These are phyloP conservation scores for Rugonectria rugulosa DNA, from an alignment of 2,329 filamentous ascomycete species.

Conservation along the genomic window DNA sequence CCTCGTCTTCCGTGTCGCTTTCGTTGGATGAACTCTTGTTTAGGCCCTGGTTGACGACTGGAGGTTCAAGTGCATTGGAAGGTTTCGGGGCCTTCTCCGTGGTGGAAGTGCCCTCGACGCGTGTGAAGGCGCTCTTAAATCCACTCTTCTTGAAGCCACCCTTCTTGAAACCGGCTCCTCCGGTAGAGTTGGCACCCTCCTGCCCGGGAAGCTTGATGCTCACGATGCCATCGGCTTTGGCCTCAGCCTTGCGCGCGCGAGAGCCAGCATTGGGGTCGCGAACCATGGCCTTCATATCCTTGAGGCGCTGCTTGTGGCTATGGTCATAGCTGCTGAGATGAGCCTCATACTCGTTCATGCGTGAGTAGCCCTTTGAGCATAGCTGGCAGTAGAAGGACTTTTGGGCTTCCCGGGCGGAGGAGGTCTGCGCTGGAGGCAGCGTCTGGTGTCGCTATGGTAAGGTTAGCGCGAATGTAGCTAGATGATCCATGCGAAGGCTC, in stretches of 20 bases:
- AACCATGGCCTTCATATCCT: conserved; percentile 87
- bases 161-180: conserved; percentile 66
- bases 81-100: conserved; percentile 50
- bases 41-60: conserved; percentile 27
- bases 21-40: conserved; percentile 48
- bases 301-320: conserved; percentile 88
- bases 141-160: conserved; percentile 82
- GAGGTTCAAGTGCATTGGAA: conserved; percentile 29
- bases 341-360: conserved; percentile 95
- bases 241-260: conserved; percentile 73
- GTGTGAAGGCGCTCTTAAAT: conserved; percentile 78
- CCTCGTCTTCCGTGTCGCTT: conserved; percentile 74
- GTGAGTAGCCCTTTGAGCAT: conserved; percentile 92
- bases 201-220: conserved; percentile 67
- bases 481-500: too few relatives aligned
- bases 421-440: conserved; percentile 64
- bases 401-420: conserved; percentile 76
- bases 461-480: too few relatives aligned
- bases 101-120: conserved; percentile 51
- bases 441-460: conserved; percentile 62
- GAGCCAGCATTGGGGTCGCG: conserved; percentile 72
- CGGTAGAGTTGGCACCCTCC: conserved; percentile 39
- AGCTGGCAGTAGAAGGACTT: conserved; percentile 86
- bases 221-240: conserved; percentile 73
- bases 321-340: conserved; percentile 96